A percentile compares a stretch with the other conserved stretches of the same genome.
Conservation (phyloP, 768 basidiomycete genomes). For the Coprinopsis sp. region DNA sequence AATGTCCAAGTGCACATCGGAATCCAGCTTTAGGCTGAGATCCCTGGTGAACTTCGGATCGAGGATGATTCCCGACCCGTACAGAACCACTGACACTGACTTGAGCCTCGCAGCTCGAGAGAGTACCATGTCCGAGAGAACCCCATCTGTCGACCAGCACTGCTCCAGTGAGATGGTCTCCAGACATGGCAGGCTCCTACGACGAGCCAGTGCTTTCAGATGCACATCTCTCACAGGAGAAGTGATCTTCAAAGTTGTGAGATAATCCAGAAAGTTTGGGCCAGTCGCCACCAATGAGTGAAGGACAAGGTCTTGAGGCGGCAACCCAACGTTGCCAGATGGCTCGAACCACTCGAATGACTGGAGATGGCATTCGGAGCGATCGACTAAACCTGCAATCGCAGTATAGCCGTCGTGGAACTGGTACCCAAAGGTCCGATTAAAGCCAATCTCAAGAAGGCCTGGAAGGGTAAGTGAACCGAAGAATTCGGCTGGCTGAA, state of each 20-base stretch:
- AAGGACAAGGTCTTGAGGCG: not conserved
- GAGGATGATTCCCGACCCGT: not conserved
- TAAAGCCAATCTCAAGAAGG: not conserved
- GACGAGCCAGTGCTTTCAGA: not conserved
- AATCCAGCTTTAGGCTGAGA: not conserved
- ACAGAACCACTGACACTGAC: not conserved
- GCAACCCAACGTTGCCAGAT: not conserved
- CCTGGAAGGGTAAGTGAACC: not conserved
- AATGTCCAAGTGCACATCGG: not conserved
- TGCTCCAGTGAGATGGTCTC: not conserved
- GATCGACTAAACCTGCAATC: not conserved
- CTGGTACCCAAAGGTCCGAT: not conserved
- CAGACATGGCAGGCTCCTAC: not conserved
- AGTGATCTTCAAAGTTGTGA: not conserved
- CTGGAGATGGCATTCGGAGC: not conserved
- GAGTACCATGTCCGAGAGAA: not conserved
- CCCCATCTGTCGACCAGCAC: conserved; percentile 1
- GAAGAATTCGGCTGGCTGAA: not conserved
- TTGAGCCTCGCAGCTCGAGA: not conserved
- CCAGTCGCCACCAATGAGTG: not conserved
- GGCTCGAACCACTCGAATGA: conserved; percentile 1
- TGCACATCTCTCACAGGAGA: not conserved
- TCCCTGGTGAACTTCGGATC: conserved; percentile 1
- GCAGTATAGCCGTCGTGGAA: not conserved
- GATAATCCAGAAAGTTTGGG: not conserved